phyloP scores from a whole-genome alignment of 176 grass and related monocot species.

The Zizania latifolia region DNA sequence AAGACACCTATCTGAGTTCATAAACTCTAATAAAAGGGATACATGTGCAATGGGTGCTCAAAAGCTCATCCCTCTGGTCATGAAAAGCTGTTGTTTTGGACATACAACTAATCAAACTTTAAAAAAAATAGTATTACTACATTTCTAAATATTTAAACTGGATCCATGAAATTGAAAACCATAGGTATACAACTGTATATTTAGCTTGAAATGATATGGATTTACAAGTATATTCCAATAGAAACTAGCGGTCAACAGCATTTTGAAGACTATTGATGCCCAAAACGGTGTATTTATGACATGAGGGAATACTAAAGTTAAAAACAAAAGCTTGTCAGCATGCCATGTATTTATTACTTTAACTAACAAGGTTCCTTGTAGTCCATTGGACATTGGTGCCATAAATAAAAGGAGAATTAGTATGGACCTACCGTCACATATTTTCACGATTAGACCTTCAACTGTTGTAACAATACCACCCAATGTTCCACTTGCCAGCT shows the following conservation, averaged over 20 bases:
- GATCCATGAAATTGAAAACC: background rate
- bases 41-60: background rate
- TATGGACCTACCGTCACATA: constrained; percentile 65
- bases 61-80: background rate
- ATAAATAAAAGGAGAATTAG: background rate
- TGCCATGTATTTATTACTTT: background rate
- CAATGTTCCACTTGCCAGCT: constrained; percentile 76
- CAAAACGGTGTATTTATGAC: background rate
- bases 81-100: background rate
- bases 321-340: background rate
- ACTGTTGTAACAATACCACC: constrained; percentile 93
- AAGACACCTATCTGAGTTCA: constrained; percentile 16
- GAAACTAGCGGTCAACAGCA: background rate
- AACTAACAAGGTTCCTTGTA: background rate
- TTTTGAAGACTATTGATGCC: background rate
- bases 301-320: background rate
- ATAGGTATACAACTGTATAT: background rate
- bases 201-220: background rate
- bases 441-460: constrained; percentile 92
- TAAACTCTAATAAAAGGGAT: background rate
- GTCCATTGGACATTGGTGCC: background rate
- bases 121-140: background rate
- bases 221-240: background rate
- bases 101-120: background rate
- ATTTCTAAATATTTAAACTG: background rate